phyloP scores from a whole-genome alignment of 192 early-diverging fungal species.

The Rhizophagus sp. region DNA sequence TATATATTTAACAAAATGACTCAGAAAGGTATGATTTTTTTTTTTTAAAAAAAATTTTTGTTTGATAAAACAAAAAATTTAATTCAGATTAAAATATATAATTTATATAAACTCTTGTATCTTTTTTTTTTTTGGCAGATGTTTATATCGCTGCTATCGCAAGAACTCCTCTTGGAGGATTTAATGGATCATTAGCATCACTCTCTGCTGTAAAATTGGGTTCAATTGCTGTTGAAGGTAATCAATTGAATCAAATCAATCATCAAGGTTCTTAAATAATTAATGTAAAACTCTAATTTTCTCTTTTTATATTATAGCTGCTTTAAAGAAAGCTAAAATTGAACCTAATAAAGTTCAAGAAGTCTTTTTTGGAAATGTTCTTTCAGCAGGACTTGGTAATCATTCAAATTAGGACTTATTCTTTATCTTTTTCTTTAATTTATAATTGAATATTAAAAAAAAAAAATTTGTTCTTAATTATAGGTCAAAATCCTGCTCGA shows the following conservation, averaged over 20 bases:
- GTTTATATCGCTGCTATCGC: slow-evolving; percentile 91
- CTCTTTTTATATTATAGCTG: slow-evolving; percentile 36
- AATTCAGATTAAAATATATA: background rate
- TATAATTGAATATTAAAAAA: background rate
- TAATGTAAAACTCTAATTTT: background rate
- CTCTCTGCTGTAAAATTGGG: slow-evolving; percentile 86
- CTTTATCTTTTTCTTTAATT: background rate
- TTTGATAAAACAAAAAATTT: background rate
- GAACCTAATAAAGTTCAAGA: slow-evolving; percentile 70
- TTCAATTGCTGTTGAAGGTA: slow-evolving; percentile 83
- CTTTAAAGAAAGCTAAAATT: slow-evolving; percentile 53
- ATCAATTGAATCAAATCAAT: background rate
- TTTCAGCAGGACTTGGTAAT: slow-evolving; percentile 70
- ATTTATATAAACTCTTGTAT: too few relatives aligned
- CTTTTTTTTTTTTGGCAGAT: background rate
- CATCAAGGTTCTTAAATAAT: background rate
- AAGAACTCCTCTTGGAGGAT: slow-evolving; percentile 91
- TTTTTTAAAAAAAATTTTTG: background rate
- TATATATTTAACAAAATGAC: background rate
- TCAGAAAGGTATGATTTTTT: background rate
- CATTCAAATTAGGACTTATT: background rate
- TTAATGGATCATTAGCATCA: slow-evolving; percentile 85
- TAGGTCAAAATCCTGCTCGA: slow-evolving; percentile 82
- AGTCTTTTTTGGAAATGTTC: slow-evolving; percentile 75
- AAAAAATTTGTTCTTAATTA: background rate